phyloP scores from a whole-genome alignment of 2,329 filamentous ascomycete genomes.

The Paecilomyces dactylethromorphus region DNA sequence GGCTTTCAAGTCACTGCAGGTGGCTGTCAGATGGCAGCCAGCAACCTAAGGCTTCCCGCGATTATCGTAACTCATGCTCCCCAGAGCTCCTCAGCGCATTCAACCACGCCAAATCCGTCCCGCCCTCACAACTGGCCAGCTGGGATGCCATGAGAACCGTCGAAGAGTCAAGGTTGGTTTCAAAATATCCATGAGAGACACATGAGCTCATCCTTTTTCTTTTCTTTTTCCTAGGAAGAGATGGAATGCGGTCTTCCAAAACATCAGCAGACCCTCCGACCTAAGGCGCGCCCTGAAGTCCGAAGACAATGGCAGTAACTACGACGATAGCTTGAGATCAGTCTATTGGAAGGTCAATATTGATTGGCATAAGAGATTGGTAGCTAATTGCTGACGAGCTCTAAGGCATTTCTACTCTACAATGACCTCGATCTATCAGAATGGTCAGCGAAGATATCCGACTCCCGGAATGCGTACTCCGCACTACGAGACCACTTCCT shows the following conservation, averaged over 20 bases:
- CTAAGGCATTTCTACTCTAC: conserved; percentile 73
- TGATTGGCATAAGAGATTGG: conserved; percentile 1
- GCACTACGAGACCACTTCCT: conserved; percentile 68
- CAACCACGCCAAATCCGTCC: background rate
- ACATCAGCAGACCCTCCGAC: conserved; percentile 51
- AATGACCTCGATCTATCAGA: conserved; percentile 56
- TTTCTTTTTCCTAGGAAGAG: conserved; percentile 47
- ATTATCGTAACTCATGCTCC: background rate
- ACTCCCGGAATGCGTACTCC: conserved; percentile 67
- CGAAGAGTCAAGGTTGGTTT: conserved; percentile 46
- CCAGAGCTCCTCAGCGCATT: background rate
- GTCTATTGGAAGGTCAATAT: conserved; percentile 77
- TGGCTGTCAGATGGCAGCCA: background rate
- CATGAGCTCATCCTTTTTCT: background rate
- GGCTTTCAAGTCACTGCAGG: background rate
- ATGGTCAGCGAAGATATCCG: conserved; percentile 63
- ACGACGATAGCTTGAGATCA: conserved; percentile 69
- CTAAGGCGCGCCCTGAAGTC: conserved; percentile 59
- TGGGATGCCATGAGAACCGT: conserved; percentile 46
- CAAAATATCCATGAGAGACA: background rate
- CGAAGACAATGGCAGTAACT: conserved; percentile 55
- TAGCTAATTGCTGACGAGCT: conserved; percentile 1
- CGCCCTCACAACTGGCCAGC: conserved; percentile 2
- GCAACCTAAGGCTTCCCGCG: background rate
- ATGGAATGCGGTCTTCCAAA: conserved; percentile 59